Conservation (phyloP, 192 early-diverging fungal species). For the Mortierella antarctica region DNA sequence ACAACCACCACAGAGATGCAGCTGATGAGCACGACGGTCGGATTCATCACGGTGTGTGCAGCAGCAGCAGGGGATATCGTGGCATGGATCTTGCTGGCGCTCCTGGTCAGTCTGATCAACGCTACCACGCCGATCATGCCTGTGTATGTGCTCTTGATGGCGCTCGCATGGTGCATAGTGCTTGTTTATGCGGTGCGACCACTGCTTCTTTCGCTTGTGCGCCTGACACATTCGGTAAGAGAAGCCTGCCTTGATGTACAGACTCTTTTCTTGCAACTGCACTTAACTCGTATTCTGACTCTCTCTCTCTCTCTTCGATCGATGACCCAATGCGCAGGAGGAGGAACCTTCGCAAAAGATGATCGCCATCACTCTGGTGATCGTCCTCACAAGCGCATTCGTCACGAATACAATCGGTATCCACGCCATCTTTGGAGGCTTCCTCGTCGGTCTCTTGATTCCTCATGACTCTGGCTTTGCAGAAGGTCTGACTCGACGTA, state of each 20-base stretch:
- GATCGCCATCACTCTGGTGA: constrained; percentile 75
- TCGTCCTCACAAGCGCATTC: constrained; percentile 76
- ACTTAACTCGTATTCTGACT: not conserved
- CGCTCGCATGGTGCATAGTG: constrained; percentile 73
- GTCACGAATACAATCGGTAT: constrained; percentile 88
- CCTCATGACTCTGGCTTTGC: constrained; percentile 90
- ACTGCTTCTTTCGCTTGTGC: constrained; percentile 57
- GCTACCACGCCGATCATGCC: constrained; percentile 73
- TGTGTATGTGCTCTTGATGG: constrained; percentile 85
- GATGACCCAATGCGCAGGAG: constrained; percentile 42
- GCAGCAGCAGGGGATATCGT: constrained; percentile 55
- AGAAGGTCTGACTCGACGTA: constrained; percentile 84
- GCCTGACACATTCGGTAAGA: constrained; percentile 47
- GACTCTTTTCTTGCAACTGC: not conserved
- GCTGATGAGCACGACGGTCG: constrained; percentile 81
- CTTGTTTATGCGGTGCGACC: constrained; percentile 76
- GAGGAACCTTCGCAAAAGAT: constrained; percentile 65
- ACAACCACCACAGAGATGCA: constrained; percentile 71
- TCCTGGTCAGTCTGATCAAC: constrained; percentile 86
- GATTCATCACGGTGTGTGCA: constrained; percentile 82
- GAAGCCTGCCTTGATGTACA: constrained; percentile 3
- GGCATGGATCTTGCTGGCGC: constrained; percentile 64
- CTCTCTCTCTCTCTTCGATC: not conserved
- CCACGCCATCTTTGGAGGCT: constrained; percentile 93
- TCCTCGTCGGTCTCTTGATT: constrained; percentile 82